A percentile compares a stretch with the other conserved stretches of the same genome.
Evolutionary conservation across 768 basidiomycete species (phyloP).

Genomic region (Galerina marginata): DNA sequence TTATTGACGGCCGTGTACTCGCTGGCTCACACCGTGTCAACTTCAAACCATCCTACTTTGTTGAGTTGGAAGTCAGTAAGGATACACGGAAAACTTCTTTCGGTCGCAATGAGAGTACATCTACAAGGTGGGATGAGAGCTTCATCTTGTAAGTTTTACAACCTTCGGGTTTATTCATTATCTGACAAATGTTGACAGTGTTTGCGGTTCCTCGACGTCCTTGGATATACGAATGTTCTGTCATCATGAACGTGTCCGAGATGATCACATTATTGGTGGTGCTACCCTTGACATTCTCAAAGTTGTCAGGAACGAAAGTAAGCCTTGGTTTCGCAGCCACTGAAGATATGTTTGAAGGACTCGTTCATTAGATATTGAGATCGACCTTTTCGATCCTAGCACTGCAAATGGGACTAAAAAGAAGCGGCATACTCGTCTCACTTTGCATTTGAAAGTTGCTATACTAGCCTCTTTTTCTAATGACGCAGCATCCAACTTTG

Average conservation of each 20-base stretch:
- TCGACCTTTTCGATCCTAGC: neutral
- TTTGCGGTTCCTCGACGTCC: neutral
- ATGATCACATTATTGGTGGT: neutral
- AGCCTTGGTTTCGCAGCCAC: neutral
- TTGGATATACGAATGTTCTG: neutral
- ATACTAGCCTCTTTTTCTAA: neutral
- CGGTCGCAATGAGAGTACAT: neutral
- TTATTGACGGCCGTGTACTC: no score
- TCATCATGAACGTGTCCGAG: neutral
- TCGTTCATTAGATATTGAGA: neutral
- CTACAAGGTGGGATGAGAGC: constrained; percentile 4
- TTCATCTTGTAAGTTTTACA: constrained; percentile 6
- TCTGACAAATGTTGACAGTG: neutral
- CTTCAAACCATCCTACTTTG: no score
- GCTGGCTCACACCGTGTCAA: no score
- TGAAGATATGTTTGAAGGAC: neutral
- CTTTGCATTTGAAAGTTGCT: neutral
- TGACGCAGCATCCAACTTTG: neutral
- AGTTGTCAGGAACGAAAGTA: neutral
- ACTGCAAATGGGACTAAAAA: neutral
- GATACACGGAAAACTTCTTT: no score
- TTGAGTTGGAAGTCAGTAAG: no score
- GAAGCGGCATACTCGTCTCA: neutral
- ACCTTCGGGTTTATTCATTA: neutral
- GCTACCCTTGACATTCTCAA: neutral